Conservation (phyloP, 1,139 yeast species). For the Trichomonascaceae sp. region DNA sequence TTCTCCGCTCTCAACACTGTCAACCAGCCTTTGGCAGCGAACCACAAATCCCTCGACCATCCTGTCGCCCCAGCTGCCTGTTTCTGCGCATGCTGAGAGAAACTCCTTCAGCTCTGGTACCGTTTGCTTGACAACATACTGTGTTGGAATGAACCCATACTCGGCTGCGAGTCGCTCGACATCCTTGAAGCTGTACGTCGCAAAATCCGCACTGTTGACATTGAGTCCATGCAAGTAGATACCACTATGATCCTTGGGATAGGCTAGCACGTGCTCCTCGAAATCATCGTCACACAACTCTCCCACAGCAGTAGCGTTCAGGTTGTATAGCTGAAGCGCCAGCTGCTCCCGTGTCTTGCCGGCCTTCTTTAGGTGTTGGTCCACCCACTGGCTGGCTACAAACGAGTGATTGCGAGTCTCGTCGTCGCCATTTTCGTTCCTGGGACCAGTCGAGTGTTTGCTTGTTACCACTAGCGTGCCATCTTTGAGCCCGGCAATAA, state of each 20-base stretch:
- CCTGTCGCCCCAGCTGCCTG: slow-evolving; percentile 56
- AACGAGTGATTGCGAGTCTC: slow-evolving; percentile 50
- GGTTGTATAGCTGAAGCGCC: slow-evolving; percentile 38
- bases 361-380: slow-evolving; percentile 33
- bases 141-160: slow-evolving; percentile 62
- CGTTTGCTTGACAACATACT: slow-evolving; percentile 30
- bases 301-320: slow-evolving; percentile 72
- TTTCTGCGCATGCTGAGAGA: slow-evolving; percentile 42
- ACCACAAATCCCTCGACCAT: slow-evolving; percentile 94
- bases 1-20: slow-evolving; percentile 7
- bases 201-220: slow-evolving; percentile 47
- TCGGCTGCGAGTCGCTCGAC: slow-evolving; percentile 47
- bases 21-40: slow-evolving; percentile 31
- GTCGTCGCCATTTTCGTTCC: slow-evolving; percentile 25
- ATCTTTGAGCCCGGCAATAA: slow-evolving; percentile 61
- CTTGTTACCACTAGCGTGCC: slow-evolving; percentile 75
- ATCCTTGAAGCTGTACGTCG: slow-evolving; percentile 46
- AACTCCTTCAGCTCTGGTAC: slow-evolving; percentile 35
- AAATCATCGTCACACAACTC: slow-evolving; percentile 87
- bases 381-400: slow-evolving; percentile 53
- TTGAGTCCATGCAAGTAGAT: slow-evolving; percentile 85
- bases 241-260: slow-evolving; percentile 55
- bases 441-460: slow-evolving; percentile 72
- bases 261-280: slow-evolving; percentile 87
- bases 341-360: slow-evolving; percentile 36